These are phyloP conservation scores for Gracilaria gracilis DNA, from an alignment of 23 red algal genomes.

Conservation along the genomic window DNA sequence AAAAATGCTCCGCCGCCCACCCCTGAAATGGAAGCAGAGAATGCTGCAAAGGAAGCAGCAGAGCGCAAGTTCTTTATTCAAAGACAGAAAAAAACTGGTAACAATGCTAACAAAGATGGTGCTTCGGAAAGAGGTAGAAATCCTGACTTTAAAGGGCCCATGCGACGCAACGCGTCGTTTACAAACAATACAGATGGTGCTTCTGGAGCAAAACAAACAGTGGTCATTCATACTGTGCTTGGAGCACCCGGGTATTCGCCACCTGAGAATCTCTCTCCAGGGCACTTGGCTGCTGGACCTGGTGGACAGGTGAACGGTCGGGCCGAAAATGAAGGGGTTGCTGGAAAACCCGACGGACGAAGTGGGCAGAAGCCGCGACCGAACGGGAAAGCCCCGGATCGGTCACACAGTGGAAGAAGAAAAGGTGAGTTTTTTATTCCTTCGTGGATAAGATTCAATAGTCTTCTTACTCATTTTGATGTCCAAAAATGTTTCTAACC, in stretches of 20 bases:
- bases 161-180: slow-evolving; percentile 75
- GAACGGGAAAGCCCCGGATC: slow-evolving; percentile 19
- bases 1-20: slow-evolving; percentile 35
- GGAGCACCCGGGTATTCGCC: slow-evolving; percentile 45
- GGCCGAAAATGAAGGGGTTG: not conserved
- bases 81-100: slow-evolving; percentile 59
- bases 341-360: slow-evolving; percentile 4
- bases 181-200: slow-evolving; percentile 68
- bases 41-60: slow-evolving; percentile 77
- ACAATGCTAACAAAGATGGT: slow-evolving; percentile 35
- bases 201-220: slow-evolving; percentile 65
- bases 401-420: slow-evolving; percentile 22
- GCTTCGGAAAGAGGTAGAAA: slow-evolving; percentile 52
- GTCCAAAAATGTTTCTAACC: not conserved
- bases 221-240: slow-evolving; percentile 59
- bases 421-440: slow-evolving; percentile 19
- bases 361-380: slow-evolving; percentile 2
- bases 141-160: slow-evolving; percentile 64
- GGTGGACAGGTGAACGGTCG: slow-evolving; percentile 8
- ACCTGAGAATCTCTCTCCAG: slow-evolving; percentile 40
- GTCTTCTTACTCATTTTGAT: not conserved
- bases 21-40: slow-evolving; percentile 42
- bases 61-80: slow-evolving; percentile 78
- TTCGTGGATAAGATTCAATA: not conserved
- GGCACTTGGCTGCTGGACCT: slow-evolving; percentile 49